phyloP scores from a whole-genome alignment of 768 basidiomycete genomes.

The Lyophyllum decastes region DNA sequence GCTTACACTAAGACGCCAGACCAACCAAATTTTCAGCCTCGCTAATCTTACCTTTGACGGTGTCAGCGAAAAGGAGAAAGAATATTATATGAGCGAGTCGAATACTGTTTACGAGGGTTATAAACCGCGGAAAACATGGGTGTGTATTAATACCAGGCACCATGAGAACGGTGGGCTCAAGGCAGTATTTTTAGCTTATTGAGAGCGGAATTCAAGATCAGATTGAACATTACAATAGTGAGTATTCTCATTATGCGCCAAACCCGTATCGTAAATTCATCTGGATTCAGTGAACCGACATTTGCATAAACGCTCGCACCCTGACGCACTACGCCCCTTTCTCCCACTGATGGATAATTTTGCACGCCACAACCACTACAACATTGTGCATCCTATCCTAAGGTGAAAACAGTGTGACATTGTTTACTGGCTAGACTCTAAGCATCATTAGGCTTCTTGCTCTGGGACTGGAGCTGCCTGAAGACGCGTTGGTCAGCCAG shows the following conservation, averaged over 20 bases:
- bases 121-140: conserved; percentile 17
- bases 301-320: conserved; percentile 33
- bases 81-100: conserved; percentile 32
- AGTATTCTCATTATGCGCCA: conserved; percentile 11
- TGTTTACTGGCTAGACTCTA: not conserved
- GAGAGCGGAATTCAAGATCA: conserved; percentile 64
- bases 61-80: conserved; percentile 40
- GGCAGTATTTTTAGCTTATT: conserved; percentile 44
- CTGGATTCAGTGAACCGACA: conserved; percentile 33
- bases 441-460: conserved; percentile 30
- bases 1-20: conserved; percentile 18
- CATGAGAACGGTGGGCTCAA: not conserved
- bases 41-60: conserved; percentile 40
- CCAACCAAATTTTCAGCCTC: conserved; percentile 43
- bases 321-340: conserved; percentile 34
- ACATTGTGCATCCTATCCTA: conserved; percentile 37
- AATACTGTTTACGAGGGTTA: conserved; percentile 44
- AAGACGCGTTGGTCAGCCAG: conserved; percentile 41
- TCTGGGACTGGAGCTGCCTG: conserved; percentile 44
- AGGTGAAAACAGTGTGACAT: conserved; percentile 19
- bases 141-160: not conserved
- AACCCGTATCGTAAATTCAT: not conserved
- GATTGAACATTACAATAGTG: conserved; percentile 66
- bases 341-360: conserved; percentile 37
- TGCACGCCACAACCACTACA: conserved; percentile 35